These are phyloP conservation scores for Geranium brycei DNA, from an alignment of 345 rosid genomes.

Conservation along the genomic window DNA sequence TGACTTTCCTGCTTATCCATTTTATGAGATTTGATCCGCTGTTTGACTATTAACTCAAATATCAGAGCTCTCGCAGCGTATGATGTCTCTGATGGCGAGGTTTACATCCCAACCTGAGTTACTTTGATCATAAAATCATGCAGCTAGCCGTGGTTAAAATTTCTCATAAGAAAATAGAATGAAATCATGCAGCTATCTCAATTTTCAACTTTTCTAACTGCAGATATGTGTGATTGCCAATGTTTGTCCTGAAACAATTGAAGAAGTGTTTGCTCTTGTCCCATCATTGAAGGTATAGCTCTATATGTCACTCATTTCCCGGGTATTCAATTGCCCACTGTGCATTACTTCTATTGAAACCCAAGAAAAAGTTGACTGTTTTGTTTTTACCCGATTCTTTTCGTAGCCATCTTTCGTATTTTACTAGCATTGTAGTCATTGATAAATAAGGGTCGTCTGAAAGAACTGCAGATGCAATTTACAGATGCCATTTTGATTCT, in stretches of 20 bases:
- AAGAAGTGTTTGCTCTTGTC: constrained; percentile 70
- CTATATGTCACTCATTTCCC: not conserved
- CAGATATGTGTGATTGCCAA: constrained; percentile 72
- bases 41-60: constrained; percentile 30
- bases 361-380: not conserved
- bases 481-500: not conserved
- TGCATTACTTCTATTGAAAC: no score
- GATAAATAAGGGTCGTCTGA: no score
- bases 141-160: not conserved
- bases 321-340: not conserved
- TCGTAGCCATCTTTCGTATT: not conserved
- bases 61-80: constrained; percentile 37
- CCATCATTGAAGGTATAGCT: constrained; percentile 64
- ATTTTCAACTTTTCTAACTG: constrained; percentile 18
- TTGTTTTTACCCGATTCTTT: not conserved
- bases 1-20: constrained; percentile 4
- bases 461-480: not conserved
- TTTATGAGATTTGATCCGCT: constrained; percentile 3
- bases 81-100: constrained; percentile 75
- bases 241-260: constrained; percentile 53
- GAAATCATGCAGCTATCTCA: constrained; percentile 7
- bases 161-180: not conserved
- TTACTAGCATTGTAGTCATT: not conserved
- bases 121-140: constrained; percentile 4
- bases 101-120: constrained; percentile 20